Conservation (phyloP, 495 filamentous ascomycete species). For the Aspergillus steynii region DNA sequence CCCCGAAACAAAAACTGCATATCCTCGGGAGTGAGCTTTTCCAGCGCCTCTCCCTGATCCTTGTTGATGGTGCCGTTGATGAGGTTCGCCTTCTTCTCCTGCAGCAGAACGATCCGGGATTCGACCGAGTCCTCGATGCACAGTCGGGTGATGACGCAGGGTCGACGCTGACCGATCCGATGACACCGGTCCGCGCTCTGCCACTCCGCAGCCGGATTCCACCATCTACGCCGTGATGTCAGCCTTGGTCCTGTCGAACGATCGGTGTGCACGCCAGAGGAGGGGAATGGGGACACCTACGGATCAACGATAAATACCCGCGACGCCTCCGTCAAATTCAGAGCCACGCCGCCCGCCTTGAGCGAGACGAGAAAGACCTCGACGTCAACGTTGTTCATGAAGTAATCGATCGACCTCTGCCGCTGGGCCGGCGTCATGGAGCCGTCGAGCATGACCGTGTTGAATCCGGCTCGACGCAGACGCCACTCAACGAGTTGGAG, state of each 20-base stretch:
- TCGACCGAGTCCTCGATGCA: conserved; percentile 97
- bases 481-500: conserved; percentile 89
- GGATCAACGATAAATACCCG: conserved; percentile 95
- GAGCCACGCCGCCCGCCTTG: conserved; percentile 91
- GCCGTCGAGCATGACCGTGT: conserved; percentile 95
- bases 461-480: conserved; percentile 89
- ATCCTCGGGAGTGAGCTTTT: conserved; percentile 85
- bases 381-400: conserved; percentile 90
- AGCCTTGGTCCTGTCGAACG: not conserved
- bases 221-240: conserved; percentile 60
- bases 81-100: conserved; percentile 97
- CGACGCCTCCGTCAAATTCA: conserved; percentile 93
- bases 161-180: conserved; percentile 90
- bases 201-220: conserved; percentile 98
- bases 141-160: conserved; percentile 89
- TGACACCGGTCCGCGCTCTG: conserved; percentile 95
- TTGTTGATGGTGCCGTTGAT: conserved; percentile 94
- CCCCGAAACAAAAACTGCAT: conserved; percentile 94
- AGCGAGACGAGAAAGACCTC: conserved; percentile 94
- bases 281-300: conserved; percentile 49
- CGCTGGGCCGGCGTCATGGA: conserved; percentile 92
- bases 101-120: conserved; percentile 86
- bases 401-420: conserved; percentile 87
- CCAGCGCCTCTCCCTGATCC: conserved; percentile 76
- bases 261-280: no score